These are phyloP conservation scores for Benincasa hispida DNA, from an alignment of 306 rosid genomes.

Conservation along the genomic window DNA sequence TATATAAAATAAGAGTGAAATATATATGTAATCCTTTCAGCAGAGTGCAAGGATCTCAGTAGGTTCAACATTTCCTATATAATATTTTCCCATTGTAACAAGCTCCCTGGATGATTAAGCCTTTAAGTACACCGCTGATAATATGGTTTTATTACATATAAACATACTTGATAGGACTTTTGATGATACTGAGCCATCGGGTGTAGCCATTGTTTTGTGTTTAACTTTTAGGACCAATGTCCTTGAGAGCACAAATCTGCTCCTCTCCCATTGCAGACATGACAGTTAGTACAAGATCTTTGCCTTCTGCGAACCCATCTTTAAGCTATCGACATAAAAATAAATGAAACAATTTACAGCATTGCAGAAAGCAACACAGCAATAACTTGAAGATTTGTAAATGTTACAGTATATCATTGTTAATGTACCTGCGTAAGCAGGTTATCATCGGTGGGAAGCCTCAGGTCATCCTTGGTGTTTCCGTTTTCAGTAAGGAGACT, in stretches of 20 bases:
- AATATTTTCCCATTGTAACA: background rate
- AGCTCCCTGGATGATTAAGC: background rate
- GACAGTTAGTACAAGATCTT: constrained; percentile 61
- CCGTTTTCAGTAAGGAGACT: constrained; percentile 60
- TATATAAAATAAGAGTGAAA: background rate
- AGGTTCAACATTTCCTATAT: background rate
- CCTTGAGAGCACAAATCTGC: constrained; percentile 58
- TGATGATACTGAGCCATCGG: constrained; percentile 13
- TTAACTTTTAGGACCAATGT: constrained; percentile 55
- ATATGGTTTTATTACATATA: constrained; percentile 10
- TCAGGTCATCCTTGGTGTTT: constrained; percentile 69
- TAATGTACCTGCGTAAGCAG: constrained; percentile 43
- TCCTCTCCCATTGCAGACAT: constrained; percentile 84
- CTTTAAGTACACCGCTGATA: background rate
- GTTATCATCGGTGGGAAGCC: constrained; percentile 60
- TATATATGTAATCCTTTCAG: background rate
- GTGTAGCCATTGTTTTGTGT: constrained; percentile 25
- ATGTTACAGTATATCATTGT: background rate
- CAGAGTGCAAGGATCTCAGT: background rate
- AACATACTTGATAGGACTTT: constrained; percentile 20
- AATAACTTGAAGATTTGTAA: background rate
- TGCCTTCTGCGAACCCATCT: constrained; percentile 60
- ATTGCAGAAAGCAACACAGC: background rate
- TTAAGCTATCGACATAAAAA: constrained; percentile 33
- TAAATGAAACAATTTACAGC: background rate